A percentile compares a stretch with the other conserved stretches of the same genome.
These are phyloP conservation scores for Amanita exitialis DNA, from an alignment of 768 basidiomycete species.

Conservation along the genomic window DNA sequence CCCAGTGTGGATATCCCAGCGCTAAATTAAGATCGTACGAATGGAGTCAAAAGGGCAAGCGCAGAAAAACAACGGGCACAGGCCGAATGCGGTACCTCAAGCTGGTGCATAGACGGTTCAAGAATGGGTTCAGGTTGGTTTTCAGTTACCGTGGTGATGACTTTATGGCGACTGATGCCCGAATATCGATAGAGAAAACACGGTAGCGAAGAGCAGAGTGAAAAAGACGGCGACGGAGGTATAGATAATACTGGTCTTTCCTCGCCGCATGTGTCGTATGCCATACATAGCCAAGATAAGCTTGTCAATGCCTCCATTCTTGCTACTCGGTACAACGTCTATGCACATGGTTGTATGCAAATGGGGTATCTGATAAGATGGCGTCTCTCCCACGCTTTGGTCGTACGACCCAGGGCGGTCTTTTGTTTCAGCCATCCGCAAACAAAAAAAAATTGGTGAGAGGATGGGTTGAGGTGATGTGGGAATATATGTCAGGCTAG, in stretches of 20 bases:
- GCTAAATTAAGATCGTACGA: slow-evolving; percentile 94
- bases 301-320: neutral
- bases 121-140: slow-evolving; percentile 90
- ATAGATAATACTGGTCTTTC: slow-evolving; percentile 6
- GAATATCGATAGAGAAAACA: slow-evolving; percentile 61
- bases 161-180: neutral
- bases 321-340: too few species aligned
- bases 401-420: neutral
- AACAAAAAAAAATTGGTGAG: neutral
- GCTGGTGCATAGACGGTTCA: slow-evolving; percentile 89
- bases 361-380: slow-evolving; percentile 1
- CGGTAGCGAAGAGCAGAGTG: slow-evolving; percentile 77
- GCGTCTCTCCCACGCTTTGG: neutral
- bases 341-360: neutral
- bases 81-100: slow-evolving; percentile 94
- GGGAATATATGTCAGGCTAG: neutral
- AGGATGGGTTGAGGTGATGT: neutral
- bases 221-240: slow-evolving; percentile 44
- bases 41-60: slow-evolving; percentile 99
- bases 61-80: slow-evolving; percentile 98
- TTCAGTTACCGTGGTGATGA: neutral
- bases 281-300: neutral
- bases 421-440: neutral
- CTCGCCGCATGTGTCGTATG: neutral
- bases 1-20: slow-evolving; percentile 92